Evolutionary conservation across 176 grass and related monocot genomes (phyloP), one percentile per base, ranked within the genome.

Genomic region (Cymbopogon citratus): DNA sequence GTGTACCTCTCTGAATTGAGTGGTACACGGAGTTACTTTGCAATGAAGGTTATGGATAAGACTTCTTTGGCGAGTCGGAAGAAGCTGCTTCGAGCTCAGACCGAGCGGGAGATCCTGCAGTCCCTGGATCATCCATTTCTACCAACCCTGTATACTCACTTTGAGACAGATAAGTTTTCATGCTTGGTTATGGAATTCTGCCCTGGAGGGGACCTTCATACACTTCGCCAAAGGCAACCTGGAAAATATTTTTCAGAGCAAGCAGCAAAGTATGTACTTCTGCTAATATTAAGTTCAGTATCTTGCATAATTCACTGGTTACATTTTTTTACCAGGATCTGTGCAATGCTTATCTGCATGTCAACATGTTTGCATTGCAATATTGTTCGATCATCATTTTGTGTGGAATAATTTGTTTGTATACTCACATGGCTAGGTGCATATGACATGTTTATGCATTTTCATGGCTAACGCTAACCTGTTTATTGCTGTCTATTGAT

Each of bases 1-100:
- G 93, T 96, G 6, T 96, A 96, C 63, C 87, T 96, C 62, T 96
- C 93, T 6, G 93, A 96, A 80, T 46, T 96, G 83, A 96, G 86
- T 79, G 93, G 93, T 65, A 96, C 83, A 1, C 84, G 87, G 73
- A 89, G 90, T 71, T 92, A 92, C 66, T 96, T 96, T 88, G 93
- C 93, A 59, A 96, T 96, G 93, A 96, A 96, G 76, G 83, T 97
- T 40, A 97, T 97, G 94, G 94, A 97, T 83, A 97, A 93, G 87
- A 80, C 86, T 16, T 97, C 91, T 25, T 63, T 97, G 43, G 94
- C 87, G 1, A 97, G 91, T 83, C 84, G 94, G 26, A 97, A 97
- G 91, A 97, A 97, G 81, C 86, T 97, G 65, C 84, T 97, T 44
- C 87, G 94, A 76, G 91, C 94, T 7, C 94, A 97, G 33, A 97